These are phyloP conservation scores for Sutorius eximius DNA, from an alignment of 1,284 basidiomycete species.

Conservation along the genomic window DNA sequence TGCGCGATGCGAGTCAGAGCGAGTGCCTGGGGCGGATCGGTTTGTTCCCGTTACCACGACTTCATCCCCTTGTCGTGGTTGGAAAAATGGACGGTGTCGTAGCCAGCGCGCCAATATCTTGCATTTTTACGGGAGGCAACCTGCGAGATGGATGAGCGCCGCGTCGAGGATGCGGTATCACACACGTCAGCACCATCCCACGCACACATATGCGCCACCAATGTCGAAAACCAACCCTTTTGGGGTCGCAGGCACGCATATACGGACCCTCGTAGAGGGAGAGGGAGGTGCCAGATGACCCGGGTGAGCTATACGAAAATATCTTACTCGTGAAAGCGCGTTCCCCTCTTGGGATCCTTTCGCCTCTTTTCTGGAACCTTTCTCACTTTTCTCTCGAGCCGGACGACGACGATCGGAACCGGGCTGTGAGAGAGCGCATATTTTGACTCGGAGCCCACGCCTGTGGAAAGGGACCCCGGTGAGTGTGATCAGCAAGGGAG, in stretches of 20 bases:
- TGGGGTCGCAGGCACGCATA: not conserved
- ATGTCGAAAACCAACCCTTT: not conserved
- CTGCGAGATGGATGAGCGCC: slow-evolving; percentile 13
- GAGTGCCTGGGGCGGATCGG: no score
- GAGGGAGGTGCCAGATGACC: not conserved
- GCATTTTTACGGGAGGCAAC: slow-evolving; percentile 10
- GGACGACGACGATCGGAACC: slow-evolving; percentile 89
- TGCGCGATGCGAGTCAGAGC: no score
- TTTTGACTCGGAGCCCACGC: slow-evolving; percentile 38
- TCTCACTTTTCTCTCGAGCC: slow-evolving; percentile 84
- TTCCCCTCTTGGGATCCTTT: slow-evolving; percentile 82
- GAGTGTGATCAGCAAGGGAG: not conserved
- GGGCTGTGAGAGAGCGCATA: slow-evolving; percentile 88
- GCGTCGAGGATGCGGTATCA: not conserved
- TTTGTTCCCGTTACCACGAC: not conserved
- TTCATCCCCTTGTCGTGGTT: slow-evolving; percentile 19
- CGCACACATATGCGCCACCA: not conserved
- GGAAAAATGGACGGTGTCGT: slow-evolving; percentile 9
- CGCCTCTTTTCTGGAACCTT: slow-evolving; percentile 81
- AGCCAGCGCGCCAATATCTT: slow-evolving; percentile 10
- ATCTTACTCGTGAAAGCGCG: slow-evolving; percentile 63
- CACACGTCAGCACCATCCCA: not conserved
- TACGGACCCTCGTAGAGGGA: not conserved
- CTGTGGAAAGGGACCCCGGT: slow-evolving; percentile 31
- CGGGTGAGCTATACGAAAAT: not conserved